A percentile compares a stretch with the other conserved stretches of the same genome.
Evolutionary conservation across 2,329 filamentous ascomycete species (phyloP).

Genomic region (Chrysosphaeria jannelii): DNA sequence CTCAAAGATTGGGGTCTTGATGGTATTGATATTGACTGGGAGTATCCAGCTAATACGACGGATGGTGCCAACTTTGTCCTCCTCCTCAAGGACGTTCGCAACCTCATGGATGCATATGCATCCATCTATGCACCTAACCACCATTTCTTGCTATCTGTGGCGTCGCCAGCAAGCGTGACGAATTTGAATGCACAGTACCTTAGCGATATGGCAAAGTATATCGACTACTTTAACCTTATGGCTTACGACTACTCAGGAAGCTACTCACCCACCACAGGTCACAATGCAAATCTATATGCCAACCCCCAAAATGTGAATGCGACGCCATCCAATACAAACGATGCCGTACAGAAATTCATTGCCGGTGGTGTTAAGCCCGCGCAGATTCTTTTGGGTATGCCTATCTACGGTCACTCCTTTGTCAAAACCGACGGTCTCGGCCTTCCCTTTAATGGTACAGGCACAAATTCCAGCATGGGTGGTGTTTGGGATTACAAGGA

Average conservation of each 20-base stretch:
- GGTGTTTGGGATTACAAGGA: slow-evolving; percentile 76
- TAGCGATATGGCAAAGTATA: slow-evolving; percentile 27
- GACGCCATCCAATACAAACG: slow-evolving; percentile 52
- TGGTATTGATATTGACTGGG: slow-evolving; percentile 26
- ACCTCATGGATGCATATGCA: slow-evolving; percentile 26
- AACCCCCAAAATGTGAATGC: slow-evolving; percentile 13
- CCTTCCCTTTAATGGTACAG: slow-evolving; percentile 35
- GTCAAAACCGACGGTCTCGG: slow-evolving; percentile 49
- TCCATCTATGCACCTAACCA: slow-evolving; percentile 12
- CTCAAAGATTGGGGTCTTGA: slow-evolving; percentile 59
- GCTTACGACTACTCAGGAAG: slow-evolving; percentile 68
- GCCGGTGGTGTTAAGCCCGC: slow-evolving; percentile 26
- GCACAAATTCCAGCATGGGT: slow-evolving; percentile 55
- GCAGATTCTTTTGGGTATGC: slow-evolving; percentile 77
- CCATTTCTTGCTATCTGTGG: slow-evolving; percentile 34
- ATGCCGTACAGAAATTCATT: slow-evolving; percentile 42
- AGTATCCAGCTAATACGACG: slow-evolving; percentile 23
- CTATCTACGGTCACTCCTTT: slow-evolving; percentile 71
- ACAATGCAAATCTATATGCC: slow-evolving; percentile 52
- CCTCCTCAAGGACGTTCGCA: slow-evolving; percentile 23
- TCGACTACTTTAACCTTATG: slow-evolving; percentile 64
- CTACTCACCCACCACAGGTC: slow-evolving; percentile 42
- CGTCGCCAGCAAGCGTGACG: slow-evolving; percentile 27
- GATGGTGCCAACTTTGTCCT: slow-evolving; percentile 28
- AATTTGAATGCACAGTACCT: slow-evolving; percentile 33